Base-by-base conservation (phyloP, 1,139 yeast genomes). In the Saccharomycopsis hybrid region DNA sequence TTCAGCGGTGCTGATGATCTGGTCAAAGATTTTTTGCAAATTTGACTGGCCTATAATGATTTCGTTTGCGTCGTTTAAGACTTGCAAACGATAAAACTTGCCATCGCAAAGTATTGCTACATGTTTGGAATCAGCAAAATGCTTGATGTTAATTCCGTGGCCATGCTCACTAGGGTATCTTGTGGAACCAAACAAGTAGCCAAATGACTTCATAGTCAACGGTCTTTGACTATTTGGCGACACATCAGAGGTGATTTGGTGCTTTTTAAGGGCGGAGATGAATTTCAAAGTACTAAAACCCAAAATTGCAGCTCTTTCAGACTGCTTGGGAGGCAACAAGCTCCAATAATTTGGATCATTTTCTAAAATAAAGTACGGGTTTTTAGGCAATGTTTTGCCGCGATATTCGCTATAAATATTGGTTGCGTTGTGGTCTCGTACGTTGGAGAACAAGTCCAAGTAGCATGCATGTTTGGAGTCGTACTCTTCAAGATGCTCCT, bases 331-430 rank as follows among this genome's bases (percentile, higher is more conserved):
- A 7, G 67, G 66, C 2, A 58, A 48, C 7, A 67, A 62, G 49
- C 64, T 68, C 33, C 82, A 80, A 52, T 73, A 77, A 56, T 78
- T 73, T 0, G 90, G 89, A 58, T 84, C 94, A 60, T 83, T 85
- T 57, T 83, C 88, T 32, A 84, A 64, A 5, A 84, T 76, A 57
- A 84, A 70, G 58, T 82, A 84, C 0, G 94, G 94, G 59, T 84
- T 84, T 54, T 90, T 68, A 3, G 94, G 94, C 48, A 84, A 68
- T 1, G 84, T 80, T 58, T 81, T 85, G 11, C 82, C 82, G 48
- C 78, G 65, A 40, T 77, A 65, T 51, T 82, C 85, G 31, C 85
- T 85, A 56, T 82, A 80, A 46, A 82, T 77, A 11, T 81, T 82
- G 0, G 85, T 79, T 41, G 77, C 56, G 18, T 58, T 55, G 41